Base-by-base conservation (phyloP, 345 rosid species). In the Populus alba region DNA sequence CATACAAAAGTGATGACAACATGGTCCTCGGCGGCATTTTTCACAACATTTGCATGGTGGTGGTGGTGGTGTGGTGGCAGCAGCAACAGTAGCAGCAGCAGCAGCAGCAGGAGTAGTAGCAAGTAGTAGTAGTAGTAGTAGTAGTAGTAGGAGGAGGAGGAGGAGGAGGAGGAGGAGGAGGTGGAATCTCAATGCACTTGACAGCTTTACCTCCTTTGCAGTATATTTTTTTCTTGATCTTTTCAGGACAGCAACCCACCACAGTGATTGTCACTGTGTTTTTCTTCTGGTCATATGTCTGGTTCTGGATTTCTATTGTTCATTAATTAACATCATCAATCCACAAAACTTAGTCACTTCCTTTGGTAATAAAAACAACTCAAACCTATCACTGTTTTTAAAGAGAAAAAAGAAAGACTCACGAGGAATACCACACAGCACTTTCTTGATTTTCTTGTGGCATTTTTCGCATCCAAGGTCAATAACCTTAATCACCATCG, bases 161-260 rank as follows among this genome's bases (percentile, higher is more conserved):
- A 31, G 33, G 4, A 7, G 41, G 10, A 0, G 85, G 77, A 0
- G 77, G 47, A n/a, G 57, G 33, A 1, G 74, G 79, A 4, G 0
- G 77, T 74, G 2, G 79, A 76, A 90, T 86, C 80, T 87, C 88
- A 16, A 92, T 86, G 73, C 94, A 73, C 73, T 89, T 81, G 63
- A 92, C 84, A 7, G 90, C 59, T n/a, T 82, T 84, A 16, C 89
- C 90, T 2, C 91, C 94, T 74, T 84, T 88, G 81, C 85, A 74
- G 66, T 86, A 82, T 15, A 92, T 76, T 79, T 92, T 90, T 74
- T 84, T 83, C 80, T 80, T 86, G 20, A 94, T 86, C 84, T 77
- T 88, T 68, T 94, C 97, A 7, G 98, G 98, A 73, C 85, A 82
- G 79, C 98, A 92, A 74, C 97, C 87, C 27, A 88, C 89, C 35